These are phyloP conservation scores for Fraxinus anomala DNA, from an alignment of 257 asterid species.

Conservation along the genomic window DNA sequence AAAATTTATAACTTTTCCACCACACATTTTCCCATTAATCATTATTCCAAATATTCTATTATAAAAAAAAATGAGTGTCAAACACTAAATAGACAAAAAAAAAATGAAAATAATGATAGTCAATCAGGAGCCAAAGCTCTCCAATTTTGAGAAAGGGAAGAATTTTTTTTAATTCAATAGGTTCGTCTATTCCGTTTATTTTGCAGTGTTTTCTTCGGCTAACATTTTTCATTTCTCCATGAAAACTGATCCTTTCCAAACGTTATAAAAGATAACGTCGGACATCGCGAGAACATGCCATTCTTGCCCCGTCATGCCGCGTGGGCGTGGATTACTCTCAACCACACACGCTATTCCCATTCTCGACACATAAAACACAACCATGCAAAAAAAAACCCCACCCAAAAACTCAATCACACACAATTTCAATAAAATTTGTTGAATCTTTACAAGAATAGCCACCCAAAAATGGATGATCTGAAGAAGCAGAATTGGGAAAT, in stretches of 20 bases:
- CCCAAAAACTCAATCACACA: not conserved
- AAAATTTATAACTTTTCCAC: too few species aligned
- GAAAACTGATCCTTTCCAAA: not conserved
- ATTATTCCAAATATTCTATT: too few species aligned
- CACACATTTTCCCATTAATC: too few species aligned
- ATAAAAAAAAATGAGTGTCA: too few species aligned
- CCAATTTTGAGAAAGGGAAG: too few species aligned
- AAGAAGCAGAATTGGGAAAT: slow-evolving; percentile 21
- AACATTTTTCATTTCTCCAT: not conserved
- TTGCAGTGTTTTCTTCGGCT: not conserved
- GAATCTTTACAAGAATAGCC: slow-evolving; percentile 4
- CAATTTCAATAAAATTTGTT: not conserved
- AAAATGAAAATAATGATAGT: too few species aligned
- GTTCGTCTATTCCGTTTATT: not conserved
- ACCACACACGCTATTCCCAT: slow-evolving; percentile 5
- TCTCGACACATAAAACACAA: slow-evolving; percentile 5
- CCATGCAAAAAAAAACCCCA: slow-evolving; percentile 27
- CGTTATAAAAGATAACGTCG: not conserved
- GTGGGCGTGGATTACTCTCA: slow-evolving; percentile 17
- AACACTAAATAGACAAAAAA: too few species aligned
- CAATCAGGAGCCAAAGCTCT: too few species aligned
- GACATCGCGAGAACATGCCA: not conserved
- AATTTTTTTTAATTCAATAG: too few species aligned
- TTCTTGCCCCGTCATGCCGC: not conserved
- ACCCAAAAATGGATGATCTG: slow-evolving; percentile 3